These are phyloP conservation scores for Wickerhamiella azyma DNA, from an alignment of 805 yeast species.

Conservation along the genomic window DNA sequence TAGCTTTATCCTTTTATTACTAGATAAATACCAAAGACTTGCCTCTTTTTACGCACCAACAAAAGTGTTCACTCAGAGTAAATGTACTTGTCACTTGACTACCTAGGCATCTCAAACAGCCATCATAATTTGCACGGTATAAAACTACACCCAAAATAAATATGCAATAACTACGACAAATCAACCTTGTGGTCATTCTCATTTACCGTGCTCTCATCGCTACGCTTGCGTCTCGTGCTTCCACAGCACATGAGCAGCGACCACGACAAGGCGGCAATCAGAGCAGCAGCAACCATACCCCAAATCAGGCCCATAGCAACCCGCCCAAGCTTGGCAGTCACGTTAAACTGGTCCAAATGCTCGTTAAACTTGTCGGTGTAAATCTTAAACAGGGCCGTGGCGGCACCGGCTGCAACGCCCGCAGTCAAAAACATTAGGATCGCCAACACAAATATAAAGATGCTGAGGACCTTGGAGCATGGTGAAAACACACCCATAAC, in stretches of 20 bases:
- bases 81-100: no score
- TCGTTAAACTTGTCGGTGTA: conserved; percentile 41
- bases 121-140: no score
- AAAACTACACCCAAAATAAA: no score
- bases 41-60: no score
- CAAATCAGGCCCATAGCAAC: conserved; percentile 47
- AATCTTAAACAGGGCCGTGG: conserved; percentile 46
- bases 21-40: no score
- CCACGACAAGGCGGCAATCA: conserved; percentile 32
- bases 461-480: conserved; percentile 34
- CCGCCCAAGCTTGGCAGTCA: conserved; percentile 37
- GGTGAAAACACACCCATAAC: conserved; percentile 34
- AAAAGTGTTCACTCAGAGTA: no score
- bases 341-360: conserved; percentile 36
- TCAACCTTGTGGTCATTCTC: neutral
- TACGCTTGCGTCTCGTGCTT: conserved; percentile 15
- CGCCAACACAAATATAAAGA: conserved; percentile 31
- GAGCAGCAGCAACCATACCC: conserved; percentile 44
- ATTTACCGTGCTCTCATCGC: neutral
- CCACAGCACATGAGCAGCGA: conserved; percentile 33
- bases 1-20: neutral
- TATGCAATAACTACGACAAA: no score
- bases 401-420: conserved; percentile 30
- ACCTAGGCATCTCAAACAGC: no score
- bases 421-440: conserved; percentile 22